Percentiles rank a stretch among this genome's conserved stretches.
Evolutionary conservation across 2,329 filamentous ascomycete species (phyloP).

Genomic region (Cladosporium sp.): DNA sequence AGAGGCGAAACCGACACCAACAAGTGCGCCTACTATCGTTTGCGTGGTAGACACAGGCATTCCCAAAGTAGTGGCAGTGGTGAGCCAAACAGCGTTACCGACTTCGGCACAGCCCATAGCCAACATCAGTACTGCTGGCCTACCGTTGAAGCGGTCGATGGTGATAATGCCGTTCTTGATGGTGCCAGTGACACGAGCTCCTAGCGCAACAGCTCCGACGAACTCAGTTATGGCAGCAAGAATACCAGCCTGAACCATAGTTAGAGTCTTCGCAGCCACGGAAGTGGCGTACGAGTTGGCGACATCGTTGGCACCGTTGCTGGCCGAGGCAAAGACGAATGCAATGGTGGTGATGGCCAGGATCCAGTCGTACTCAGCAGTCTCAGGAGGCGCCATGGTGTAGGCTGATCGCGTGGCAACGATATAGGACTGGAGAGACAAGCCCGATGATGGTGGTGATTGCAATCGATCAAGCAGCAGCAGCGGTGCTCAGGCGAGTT

Average conservation of each 20-base stretch:
- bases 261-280: constrained; percentile 47
- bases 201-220: constrained; percentile 48
- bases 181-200: constrained; percentile 53
- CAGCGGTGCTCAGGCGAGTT: too few species aligned
- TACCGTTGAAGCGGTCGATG: constrained; percentile 41
- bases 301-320: constrained; percentile 55
- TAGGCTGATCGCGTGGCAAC: too few species aligned
- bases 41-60: constrained; percentile 58
- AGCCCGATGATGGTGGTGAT: too few species aligned
- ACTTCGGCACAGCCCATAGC: constrained; percentile 22
- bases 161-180: constrained; percentile 57
- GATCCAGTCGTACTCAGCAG: constrained; percentile 30
- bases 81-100: constrained; percentile 51
- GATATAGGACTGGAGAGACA: too few species aligned
- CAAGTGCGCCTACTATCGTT: constrained; percentile 45
- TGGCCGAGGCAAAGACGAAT: constrained; percentile 58
- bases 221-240: constrained; percentile 48
- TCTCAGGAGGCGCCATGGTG: not conserved
- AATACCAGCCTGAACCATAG: constrained; percentile 47
- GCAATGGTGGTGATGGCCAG: constrained; percentile 60
- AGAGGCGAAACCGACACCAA: constrained; percentile 41
- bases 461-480: too few species aligned
- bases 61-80: constrained; percentile 49
- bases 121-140: constrained; percentile 53
- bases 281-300: constrained; percentile 51